These are phyloP conservation scores for Plenodomus tracheiphilus DNA, from an alignment of 2,329 filamentous ascomycete genomes.

Conservation along the genomic window DNA sequence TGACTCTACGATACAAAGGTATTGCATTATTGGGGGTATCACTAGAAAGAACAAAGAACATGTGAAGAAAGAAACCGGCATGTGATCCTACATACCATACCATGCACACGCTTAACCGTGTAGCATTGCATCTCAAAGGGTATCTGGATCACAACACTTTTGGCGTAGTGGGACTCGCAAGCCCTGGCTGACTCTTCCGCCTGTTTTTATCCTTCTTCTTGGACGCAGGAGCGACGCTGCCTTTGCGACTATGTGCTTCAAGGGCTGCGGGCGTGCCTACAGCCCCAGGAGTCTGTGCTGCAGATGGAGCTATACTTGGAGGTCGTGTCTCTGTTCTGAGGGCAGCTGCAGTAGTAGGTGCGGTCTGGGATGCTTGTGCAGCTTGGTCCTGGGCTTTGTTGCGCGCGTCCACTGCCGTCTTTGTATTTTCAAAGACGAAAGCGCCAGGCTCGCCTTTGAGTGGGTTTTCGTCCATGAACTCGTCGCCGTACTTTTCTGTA, in stretches of 20 bases:
- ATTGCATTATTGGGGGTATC: no score
- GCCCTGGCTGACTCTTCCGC: constrained; percentile 43
- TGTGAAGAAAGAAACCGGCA: no score
- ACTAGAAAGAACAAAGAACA: no score
- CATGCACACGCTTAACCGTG: no score
- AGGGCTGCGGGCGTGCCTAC: constrained; percentile 19
- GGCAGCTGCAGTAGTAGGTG: neutral
- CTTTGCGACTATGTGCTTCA: constrained; percentile 27
- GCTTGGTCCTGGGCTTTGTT: constrained; percentile 42
- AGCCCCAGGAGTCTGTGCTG: constrained; percentile 33
- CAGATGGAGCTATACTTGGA: constrained; percentile 31
- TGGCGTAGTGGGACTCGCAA: constrained; percentile 40
- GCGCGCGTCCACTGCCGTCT: constrained; percentile 47
- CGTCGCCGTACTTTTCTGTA: constrained; percentile 58
- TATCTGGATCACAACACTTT: constrained; percentile 13
- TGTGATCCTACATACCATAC: no score
- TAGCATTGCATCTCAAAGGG: no score
- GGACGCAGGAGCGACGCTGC: constrained; percentile 29
- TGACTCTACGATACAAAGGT: no score
- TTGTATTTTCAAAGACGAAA: constrained; percentile 59
- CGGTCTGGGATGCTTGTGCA: constrained; percentile 15
- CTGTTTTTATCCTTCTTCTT: constrained; percentile 38
- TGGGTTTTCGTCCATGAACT: constrained; percentile 67
- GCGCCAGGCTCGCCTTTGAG: constrained; percentile 65
- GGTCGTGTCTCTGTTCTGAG: constrained; percentile 25